phyloP scores from a whole-genome alignment of 2,329 filamentous ascomycete genomes.

The Mycocentrospora acerina region DNA sequence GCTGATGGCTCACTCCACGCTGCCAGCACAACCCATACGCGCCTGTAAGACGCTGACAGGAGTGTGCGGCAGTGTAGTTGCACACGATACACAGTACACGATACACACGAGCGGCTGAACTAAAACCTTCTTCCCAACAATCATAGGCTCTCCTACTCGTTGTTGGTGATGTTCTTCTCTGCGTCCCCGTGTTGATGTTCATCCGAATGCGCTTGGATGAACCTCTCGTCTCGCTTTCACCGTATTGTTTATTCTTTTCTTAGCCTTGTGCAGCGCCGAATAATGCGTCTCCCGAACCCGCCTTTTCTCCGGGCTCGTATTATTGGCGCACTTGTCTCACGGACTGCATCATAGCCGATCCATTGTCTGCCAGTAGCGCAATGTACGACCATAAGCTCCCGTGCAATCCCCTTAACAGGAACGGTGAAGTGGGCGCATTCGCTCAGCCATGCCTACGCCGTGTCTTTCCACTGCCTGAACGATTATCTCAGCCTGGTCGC shows the following conservation, averaged over 20 bases:
- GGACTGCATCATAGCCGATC: slow-evolving; percentile 21
- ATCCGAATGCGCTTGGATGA: too few species aligned
- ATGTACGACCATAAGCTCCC: slow-evolving; percentile 27
- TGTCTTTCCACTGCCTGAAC: slow-evolving; percentile 15
- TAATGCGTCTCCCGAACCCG: slow-evolving; percentile 17
- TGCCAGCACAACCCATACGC: too few species aligned
- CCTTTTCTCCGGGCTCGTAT: slow-evolving; percentile 12
- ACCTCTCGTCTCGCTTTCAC: neutral
- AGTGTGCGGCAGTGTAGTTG: neutral
- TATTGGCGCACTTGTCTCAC: slow-evolving; percentile 31
- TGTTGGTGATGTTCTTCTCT: neutral
- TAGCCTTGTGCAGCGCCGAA: slow-evolving; percentile 4
- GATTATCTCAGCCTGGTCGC: slow-evolving; percentile 31
- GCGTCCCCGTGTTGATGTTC: too few species aligned
- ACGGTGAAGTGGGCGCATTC: slow-evolving; percentile 23
- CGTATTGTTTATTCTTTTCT: slow-evolving; percentile 5
- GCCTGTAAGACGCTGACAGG: neutral
- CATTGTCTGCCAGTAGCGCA: slow-evolving; percentile 19
- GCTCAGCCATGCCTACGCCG: slow-evolving; percentile 16
- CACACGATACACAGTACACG: too few species aligned
- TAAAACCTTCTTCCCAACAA: slow-evolving; percentile 9
- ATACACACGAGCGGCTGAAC: slow-evolving; percentile 21
- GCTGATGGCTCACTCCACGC: slow-evolving; percentile 15
- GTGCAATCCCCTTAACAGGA: slow-evolving; percentile 10
- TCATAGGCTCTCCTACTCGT: slow-evolving; percentile 8